phyloP scores from a whole-genome alignment of 2,329 filamentous ascomycete species.

The Epichloe uncinata region DNA sequence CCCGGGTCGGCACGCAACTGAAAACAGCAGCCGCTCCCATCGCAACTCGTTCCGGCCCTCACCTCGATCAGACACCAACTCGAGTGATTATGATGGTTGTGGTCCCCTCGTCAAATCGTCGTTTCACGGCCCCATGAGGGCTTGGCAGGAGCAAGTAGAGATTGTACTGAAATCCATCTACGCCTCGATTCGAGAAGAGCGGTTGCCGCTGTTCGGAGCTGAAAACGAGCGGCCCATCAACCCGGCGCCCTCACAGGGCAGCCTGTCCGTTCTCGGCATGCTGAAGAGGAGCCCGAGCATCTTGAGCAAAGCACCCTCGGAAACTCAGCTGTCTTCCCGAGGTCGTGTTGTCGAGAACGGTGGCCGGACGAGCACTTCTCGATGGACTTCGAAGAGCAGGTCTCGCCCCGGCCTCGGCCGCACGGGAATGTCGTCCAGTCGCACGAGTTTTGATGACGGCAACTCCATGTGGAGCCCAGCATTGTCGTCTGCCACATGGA shows the following conservation, averaged over 20 bases:
- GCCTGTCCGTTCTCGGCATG: constrained; percentile 61
- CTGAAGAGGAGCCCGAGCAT: constrained; percentile 81
- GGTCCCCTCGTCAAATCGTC: constrained; percentile 67
- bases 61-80: constrained; percentile 30
- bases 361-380: constrained; percentile 38
- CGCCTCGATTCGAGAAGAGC: constrained; percentile 72
- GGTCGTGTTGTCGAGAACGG: constrained; percentile 60
- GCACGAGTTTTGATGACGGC: constrained; percentile 86
- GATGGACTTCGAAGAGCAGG: constrained; percentile 77
- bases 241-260: constrained; percentile 36
- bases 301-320: constrained; percentile 84
- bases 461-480: constrained; percentile 82
- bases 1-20: constrained; percentile 18
- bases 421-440: constrained; percentile 76
- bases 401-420: constrained; percentile 62
- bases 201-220: constrained; percentile 74
- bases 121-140: constrained; percentile 60
- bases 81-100: constrained; percentile 38
- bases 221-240: constrained; percentile 30
- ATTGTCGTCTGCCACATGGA: constrained; percentile 84
- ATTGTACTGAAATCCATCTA: constrained; percentile 87
- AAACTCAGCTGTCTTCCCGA: constrained; percentile 54
- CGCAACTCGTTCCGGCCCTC: constrained; percentile 39
- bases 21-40: constrained; percentile 25
- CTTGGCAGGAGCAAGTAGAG: constrained; percentile 85